These are phyloP conservation scores for Colletotrichum tabaci DNA, from an alignment of 2,329 filamentous ascomycete species.

Conservation along the genomic window DNA sequence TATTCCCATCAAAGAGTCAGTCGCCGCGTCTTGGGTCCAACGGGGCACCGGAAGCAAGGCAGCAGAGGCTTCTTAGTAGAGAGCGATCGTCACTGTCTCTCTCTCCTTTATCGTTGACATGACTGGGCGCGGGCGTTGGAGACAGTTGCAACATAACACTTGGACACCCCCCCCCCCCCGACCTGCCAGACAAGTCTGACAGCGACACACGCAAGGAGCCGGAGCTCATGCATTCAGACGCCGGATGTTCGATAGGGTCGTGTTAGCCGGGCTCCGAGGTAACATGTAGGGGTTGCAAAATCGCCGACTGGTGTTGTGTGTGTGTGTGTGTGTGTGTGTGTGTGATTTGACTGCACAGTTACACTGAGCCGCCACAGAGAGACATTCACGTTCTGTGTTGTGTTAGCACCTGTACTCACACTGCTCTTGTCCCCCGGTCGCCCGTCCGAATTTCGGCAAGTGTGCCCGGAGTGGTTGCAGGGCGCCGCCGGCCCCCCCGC, in stretches of 20 bases:
- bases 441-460: neutral
- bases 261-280: neutral
- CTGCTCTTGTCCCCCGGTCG: neutral
- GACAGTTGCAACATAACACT: neutral
- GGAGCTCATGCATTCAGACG: neutral
- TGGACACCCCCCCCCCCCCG: neutral
- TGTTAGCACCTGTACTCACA: neutral
- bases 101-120: too few relatives aligned
- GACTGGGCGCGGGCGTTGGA: neutral
- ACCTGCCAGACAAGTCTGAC: neutral
- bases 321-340: too few relatives aligned
- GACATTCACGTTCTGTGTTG: constrained; percentile 1
- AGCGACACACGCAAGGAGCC: neutral
- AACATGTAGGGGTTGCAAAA: neutral
- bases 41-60: neutral
- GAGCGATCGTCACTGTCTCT: too few relatives aligned
- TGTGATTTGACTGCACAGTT: too few relatives aligned
- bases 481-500: neutral
- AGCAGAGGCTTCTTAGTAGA: too few relatives aligned
- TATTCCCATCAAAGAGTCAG: neutral
- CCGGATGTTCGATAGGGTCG: neutral
- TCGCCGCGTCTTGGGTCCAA: neutral
- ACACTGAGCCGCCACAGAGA: neutral
- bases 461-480: neutral
- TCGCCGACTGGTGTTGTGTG: too few relatives aligned